phyloP scores from a whole-genome alignment of 306 rosid genomes.

The Coriaria nepalensis region DNA sequence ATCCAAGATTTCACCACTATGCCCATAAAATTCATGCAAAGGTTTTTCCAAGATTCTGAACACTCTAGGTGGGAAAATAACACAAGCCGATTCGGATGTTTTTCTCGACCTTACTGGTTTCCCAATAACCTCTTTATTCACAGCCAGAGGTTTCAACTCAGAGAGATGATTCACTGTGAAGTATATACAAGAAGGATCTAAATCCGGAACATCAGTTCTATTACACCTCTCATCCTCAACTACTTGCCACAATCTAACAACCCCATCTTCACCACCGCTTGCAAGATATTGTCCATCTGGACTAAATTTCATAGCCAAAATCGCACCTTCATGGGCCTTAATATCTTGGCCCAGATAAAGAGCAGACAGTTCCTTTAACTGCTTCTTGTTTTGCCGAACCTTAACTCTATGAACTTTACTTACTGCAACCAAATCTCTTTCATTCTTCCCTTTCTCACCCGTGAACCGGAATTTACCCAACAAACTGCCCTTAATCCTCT shows the following conservation, averaged over 20 bases:
- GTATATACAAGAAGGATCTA: constrained; percentile 50
- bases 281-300: constrained; percentile 69
- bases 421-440: neutral
- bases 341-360: constrained; percentile 58
- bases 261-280: constrained; percentile 72
- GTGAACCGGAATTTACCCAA: constrained; percentile 38
- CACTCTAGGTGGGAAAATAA: constrained; percentile 55
- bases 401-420: constrained; percentile 37
- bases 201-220: constrained; percentile 25
- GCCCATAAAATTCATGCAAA: constrained; percentile 66
- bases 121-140: constrained; percentile 32
- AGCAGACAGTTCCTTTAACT: constrained; percentile 57
- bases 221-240: constrained; percentile 42
- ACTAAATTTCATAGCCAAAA: constrained; percentile 77
- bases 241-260: constrained; percentile 74
- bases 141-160: constrained; percentile 27
- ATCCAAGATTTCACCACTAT: constrained; percentile 58
- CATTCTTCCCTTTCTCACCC: neutral
- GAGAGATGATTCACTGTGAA: constrained; percentile 50
- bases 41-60: constrained; percentile 55
- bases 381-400: constrained; percentile 43
- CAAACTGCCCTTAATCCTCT: constrained; percentile 49
- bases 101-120: constrained; percentile 28
- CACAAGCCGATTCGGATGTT: constrained; percentile 57
- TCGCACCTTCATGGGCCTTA: constrained; percentile 63